Evolutionary conservation across 225 moss, liverwort and hornwort species (phyloP).

Genomic region (Marchantia polymorpha): DNA sequence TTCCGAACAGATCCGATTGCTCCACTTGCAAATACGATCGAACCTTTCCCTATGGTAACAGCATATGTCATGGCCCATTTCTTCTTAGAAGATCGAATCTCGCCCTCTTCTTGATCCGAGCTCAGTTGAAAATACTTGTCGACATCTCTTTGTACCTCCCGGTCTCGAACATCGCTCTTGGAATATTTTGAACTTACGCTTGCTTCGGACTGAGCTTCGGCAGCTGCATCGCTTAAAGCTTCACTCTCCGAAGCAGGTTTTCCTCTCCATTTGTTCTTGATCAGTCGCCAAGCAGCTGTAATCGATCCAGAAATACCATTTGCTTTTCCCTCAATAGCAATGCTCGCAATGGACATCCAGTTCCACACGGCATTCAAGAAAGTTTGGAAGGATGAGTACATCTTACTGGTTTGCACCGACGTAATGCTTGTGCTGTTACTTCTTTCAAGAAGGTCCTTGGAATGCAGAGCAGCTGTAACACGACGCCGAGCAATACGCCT

Average conservation of each 20-base stretch:
- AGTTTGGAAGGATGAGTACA: constrained; percentile 22
- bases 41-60: constrained; percentile 35
- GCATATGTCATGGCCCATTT: constrained; percentile 31
- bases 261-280: constrained; percentile 29
- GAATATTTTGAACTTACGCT: neutral
- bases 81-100: neutral
- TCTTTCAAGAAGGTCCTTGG: constrained; percentile 6
- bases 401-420: neutral
- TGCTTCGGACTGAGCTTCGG: constrained; percentile 20
- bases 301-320: constrained; percentile 21
- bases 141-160: neutral
- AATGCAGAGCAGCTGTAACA: constrained; percentile 27
- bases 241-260: constrained; percentile 4
- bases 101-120: neutral
- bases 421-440: neutral
- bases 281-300: constrained; percentile 21
- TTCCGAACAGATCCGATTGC: constrained; percentile 6
- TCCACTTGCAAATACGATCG: constrained; percentile 31
- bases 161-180: neutral
- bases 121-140: constrained; percentile 33
- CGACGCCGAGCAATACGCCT: constrained; percentile 46
- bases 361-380: constrained; percentile 29
- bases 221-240: neutral
- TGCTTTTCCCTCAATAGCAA: constrained; percentile 26
- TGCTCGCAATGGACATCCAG: constrained; percentile 15